Evolutionary conservation across 73 alveolate genomes (phyloP), one percentile per base, ranked within the genome.

Genomic region (Uronychia binucleata): DNA sequence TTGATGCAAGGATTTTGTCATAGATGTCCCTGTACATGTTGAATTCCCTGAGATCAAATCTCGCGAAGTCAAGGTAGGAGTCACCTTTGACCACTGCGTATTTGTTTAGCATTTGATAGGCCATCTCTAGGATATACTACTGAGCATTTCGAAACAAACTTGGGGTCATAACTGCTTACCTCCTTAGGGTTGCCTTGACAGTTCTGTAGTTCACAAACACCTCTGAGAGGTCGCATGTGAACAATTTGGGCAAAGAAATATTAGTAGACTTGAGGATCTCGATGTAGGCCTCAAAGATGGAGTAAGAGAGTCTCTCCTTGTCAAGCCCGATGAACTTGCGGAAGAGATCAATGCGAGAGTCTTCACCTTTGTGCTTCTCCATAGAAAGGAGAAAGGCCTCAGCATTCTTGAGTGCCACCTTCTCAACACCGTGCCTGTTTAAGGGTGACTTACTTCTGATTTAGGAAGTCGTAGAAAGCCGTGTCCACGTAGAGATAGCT

Each of bases 311-410:
- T 31, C 32, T 76, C 28, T 85, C 91, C 32, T 80, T 77, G 34
- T 85, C 91, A 1, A 85, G 35, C 0, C 91, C 91, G 0, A 85
- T 32, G 81, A 85, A 85, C 58, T 85, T 85, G 26, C 85, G 76
- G 33, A 85, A 85, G 26, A 85, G 28, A 30, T 85, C 85, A 11
- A 85, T 35, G 34, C 91, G 33, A 0, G 83, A 76, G 31, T 85
- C 91, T 19, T 81, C 80, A 13, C 77, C 86, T 77, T 75, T 11
- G 33, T 74, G 57, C 31, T 57, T 76, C 32, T 77, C 31, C 0
- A 85, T 28, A 26, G 85, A 74, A 0, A 74, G 77, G 0, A 85
- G 31, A 31, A 77, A 85, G 27, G 77, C 82, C 31, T 85, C 91
- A 77, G 85, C 19, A 57, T 85, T 77, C 33, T 85, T 85, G 27